A percentile compares a stretch with the other conserved stretches of the same genome.
phyloP scores from a whole-genome alignment of 371 early-diverging fungal genomes.

The Mortierella sp. region DNA sequence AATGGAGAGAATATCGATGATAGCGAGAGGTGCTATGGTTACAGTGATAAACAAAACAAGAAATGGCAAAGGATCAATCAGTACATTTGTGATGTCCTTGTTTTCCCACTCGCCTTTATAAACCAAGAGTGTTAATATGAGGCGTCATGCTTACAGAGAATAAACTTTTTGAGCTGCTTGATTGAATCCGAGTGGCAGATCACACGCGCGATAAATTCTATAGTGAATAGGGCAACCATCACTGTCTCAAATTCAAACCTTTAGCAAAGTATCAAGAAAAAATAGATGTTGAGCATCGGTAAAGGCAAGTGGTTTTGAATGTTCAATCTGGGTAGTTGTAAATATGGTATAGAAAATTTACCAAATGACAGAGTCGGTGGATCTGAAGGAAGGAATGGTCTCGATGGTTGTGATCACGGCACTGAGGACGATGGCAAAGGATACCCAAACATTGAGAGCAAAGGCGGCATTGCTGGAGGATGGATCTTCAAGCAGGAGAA shows the following conservation, averaged over 20 bases:
- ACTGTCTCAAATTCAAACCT: slow-evolving; percentile 83
- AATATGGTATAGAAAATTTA: slow-evolving; percentile 33
- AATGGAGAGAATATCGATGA: slow-evolving; percentile 86
- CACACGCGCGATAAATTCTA: slow-evolving; percentile 80
- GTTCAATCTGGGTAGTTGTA: neutral
- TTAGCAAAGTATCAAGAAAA: slow-evolving; percentile 1
- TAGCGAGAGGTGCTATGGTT: slow-evolving; percentile 73
- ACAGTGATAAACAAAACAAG: no score
- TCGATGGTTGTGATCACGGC: slow-evolving; percentile 87
- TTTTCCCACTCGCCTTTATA: no score
- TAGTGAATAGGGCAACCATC: slow-evolving; percentile 83
- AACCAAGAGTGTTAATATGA: neutral
- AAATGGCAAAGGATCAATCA: no score
- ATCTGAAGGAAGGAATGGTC: slow-evolving; percentile 85
- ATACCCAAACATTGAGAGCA: slow-evolving; percentile 79
- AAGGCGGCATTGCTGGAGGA: slow-evolving; percentile 81
- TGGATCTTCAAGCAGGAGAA: slow-evolving; percentile 77
- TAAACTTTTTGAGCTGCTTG: slow-evolving; percentile 65
- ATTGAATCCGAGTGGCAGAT: slow-evolving; percentile 78
- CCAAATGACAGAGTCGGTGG: slow-evolving; percentile 73
- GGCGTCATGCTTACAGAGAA: slow-evolving; percentile 53
- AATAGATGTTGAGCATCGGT: neutral
- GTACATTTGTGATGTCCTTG: neutral
- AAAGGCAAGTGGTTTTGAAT: neutral
- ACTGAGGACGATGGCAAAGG: slow-evolving; percentile 80